These are phyloP conservation scores for Parasarocladium wereldwijsianum DNA, from an alignment of 2,329 filamentous ascomycete species.

Conservation along the genomic window DNA sequence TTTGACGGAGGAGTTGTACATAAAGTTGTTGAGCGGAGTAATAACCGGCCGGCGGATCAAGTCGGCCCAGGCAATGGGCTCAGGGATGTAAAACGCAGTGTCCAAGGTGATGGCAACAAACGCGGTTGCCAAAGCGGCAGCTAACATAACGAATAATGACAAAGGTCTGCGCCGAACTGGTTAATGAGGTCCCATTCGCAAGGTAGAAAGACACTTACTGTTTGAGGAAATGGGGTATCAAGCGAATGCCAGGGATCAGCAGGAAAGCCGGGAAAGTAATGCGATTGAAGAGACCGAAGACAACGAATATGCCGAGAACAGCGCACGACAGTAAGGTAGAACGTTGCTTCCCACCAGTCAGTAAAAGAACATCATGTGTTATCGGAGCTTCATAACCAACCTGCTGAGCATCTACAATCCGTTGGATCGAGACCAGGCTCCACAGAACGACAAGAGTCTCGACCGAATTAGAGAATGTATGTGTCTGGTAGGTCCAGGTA, in stretches of 20 bases:
- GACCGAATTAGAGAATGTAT: slow-evolving; percentile 95
- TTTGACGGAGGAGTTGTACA: slow-evolving; percentile 54
- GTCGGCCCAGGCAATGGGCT: slow-evolving; percentile 48
- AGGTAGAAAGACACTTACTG: slow-evolving; percentile 39
- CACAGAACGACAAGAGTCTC: slow-evolving; percentile 88
- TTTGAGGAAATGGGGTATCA: slow-evolving; percentile 73
- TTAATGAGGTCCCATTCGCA: background rate
- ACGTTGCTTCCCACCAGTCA: slow-evolving; percentile 37
- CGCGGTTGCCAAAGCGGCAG: slow-evolving; percentile 52
- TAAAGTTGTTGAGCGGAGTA: slow-evolving; percentile 63
- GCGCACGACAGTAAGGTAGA: slow-evolving; percentile 63
- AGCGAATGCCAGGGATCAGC: slow-evolving; percentile 64
- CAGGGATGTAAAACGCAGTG: slow-evolving; percentile 64
- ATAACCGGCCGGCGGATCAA: slow-evolving; percentile 52
- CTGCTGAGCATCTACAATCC: slow-evolving; percentile 67
- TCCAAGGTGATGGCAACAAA: slow-evolving; percentile 66
- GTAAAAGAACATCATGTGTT: slow-evolving; percentile 13
- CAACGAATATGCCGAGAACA: slow-evolving; percentile 64
- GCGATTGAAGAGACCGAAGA: slow-evolving; percentile 86
- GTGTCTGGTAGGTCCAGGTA: slow-evolving; percentile 96
- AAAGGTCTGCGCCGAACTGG: slow-evolving; percentile 27
- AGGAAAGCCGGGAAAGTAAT: slow-evolving; percentile 96
- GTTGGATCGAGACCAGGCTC: slow-evolving; percentile 81
- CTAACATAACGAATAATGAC: slow-evolving; percentile 46
- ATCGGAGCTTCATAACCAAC: slow-evolving; percentile 31